Base-by-base conservation (phyloP, 306 rosid species). In the Pterocarpus macrocarpus region DNA sequence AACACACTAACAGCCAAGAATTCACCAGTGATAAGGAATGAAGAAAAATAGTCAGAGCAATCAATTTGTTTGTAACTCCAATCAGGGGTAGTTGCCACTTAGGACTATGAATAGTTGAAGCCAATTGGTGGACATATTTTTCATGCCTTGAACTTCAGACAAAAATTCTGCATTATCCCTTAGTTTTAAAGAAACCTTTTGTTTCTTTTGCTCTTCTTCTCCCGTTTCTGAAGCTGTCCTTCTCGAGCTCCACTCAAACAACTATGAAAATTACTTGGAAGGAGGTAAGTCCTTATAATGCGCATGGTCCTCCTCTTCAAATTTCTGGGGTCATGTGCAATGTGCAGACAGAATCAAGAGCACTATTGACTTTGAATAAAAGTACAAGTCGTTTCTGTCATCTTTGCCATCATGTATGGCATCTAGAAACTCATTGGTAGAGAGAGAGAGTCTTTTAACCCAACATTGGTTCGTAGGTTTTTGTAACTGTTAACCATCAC, bases 161-260 rank as follows among this genome's bases (percentile, higher is more conserved):
- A 68, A 68, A 83, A 85, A 69, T 75, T 76, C 69, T 36, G 58
- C 44, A 44, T 50, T 35, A 86, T 90, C 85, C 89, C 97, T 90
- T 94, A 17, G 85, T 64, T 81, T 80, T 50, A 17, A 92, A 94
- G 97, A 36, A 88, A 91, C 33, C 71, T 13, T 38, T 34, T 38
- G 62, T 32, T 65, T 83, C 34, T 71, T 53, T 57, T 28, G 41
- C 6, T 64, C 35, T 70, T 70, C 71, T 39, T 16, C 61, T 14
- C 5, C 15, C 2, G n/a, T 41, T 33, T 7, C 7, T 28, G 63
- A 56, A 62, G 58, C 69, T 84, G 87, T 94, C 97, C 73, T 80
- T 88, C 91, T 90, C 94, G 50, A 86, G 63, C 85, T 87, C 97
- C 97, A 91, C 97, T 86, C 82, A 84, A 90, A 89, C 97, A 69